Evolutionary conservation across 176 grass and related monocot genomes (phyloP).

Genomic region (Areca catechu): DNA sequence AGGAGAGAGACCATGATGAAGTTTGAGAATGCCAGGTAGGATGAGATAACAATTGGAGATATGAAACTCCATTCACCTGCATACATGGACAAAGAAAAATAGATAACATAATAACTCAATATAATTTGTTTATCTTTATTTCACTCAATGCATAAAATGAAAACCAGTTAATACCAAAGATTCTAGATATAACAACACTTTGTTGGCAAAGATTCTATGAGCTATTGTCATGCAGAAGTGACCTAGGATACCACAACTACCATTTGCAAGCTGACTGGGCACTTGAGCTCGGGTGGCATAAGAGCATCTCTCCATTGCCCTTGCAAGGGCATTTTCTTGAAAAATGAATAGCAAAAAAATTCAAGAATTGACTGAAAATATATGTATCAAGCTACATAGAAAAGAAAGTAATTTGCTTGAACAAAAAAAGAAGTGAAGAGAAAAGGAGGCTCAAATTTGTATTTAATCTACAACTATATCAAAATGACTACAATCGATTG

Average conservation of each 20-base stretch:
- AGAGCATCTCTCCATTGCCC: conserved; percentile 37
- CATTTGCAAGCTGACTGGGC: conserved; percentile 28
- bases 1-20: conserved; percentile 80
- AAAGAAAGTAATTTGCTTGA: no score
- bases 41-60: conserved; percentile 58
- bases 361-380: no score
- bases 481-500: no score
- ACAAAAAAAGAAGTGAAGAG: no score
- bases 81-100: conserved; percentile 4
- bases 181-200: conserved; percentile 68
- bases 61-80: conserved; percentile 78
- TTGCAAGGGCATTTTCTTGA: conserved; percentile 52
- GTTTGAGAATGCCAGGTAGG: conserved; percentile 88
- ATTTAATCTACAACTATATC: no score
- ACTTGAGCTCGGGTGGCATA: conserved; percentile 17
- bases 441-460: no score
- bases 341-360: conserved; percentile 77
- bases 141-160: not conserved
- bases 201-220: conserved; percentile 86
- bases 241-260: conserved; percentile 26
- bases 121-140: no score
- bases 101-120: no score
- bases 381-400: no score
- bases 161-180: conserved; percentile 44
- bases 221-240: conserved; percentile 76